These are phyloP conservation scores for Cercospora beticola DNA, from an alignment of 2,329 filamentous ascomycete species.

Conservation along the genomic window DNA sequence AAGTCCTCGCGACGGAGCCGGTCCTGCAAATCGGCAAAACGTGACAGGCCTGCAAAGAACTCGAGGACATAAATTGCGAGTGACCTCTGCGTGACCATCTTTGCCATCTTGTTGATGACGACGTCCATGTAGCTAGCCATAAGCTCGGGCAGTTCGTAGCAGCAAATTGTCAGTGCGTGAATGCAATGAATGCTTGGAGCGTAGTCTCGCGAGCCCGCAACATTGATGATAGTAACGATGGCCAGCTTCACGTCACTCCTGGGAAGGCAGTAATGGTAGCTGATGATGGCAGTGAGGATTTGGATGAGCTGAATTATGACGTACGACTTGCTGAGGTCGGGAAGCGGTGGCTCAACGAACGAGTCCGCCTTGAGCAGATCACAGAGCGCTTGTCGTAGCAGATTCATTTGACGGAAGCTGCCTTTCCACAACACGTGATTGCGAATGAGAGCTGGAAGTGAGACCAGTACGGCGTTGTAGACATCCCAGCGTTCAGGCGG, in stretches of 20 bases:
- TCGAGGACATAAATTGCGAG: constrained; percentile 94
- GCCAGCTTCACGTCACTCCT: constrained; percentile 86
- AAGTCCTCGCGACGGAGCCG: constrained; percentile 73
- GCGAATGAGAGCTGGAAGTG: constrained; percentile 81
- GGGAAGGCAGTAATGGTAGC: constrained; percentile 82
- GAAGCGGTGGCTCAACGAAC: constrained; percentile 78
- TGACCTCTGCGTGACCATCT: constrained; percentile 89
- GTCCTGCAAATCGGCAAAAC: constrained; percentile 63
- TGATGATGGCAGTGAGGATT: constrained; percentile 80
- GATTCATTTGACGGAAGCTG: constrained; percentile 71
- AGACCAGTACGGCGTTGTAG: constrained; percentile 84
- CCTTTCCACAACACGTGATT: constrained; percentile 83
- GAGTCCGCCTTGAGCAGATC: constrained; percentile 75
- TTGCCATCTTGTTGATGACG: constrained; percentile 89
- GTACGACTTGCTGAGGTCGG: constrained; percentile 80
- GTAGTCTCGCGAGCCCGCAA: constrained; percentile 55
- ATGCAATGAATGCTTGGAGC: constrained; percentile 89
- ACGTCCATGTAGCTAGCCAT: constrained; percentile 81
- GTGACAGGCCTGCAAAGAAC: constrained; percentile 85
- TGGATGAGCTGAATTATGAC: constrained; percentile 88
- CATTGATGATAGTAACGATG: constrained; percentile 76
- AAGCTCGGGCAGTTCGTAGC: constrained; percentile 85
- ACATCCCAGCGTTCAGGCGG: constrained; percentile 25
- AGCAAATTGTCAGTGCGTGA: constrained; percentile 90
- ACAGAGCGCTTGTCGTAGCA: constrained; percentile 73